Percentiles rank a stretch among this genome's conserved stretches.
Conservation (phyloP, 2,329 filamentous ascomycete genomes). For the Ophiostoma pallidulum region DNA sequence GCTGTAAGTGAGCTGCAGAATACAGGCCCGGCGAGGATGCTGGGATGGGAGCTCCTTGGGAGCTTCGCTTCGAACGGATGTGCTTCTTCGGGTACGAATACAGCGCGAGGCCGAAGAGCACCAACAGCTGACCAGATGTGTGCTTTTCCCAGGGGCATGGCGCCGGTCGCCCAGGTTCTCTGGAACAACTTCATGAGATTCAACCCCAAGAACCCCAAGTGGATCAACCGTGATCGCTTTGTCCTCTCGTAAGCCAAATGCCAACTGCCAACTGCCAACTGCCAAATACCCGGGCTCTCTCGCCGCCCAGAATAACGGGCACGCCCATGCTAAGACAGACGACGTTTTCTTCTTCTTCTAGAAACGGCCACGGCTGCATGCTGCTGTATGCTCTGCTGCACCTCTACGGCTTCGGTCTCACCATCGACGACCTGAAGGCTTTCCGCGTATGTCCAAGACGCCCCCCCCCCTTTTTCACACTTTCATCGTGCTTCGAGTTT, state of each 20-base stretch:
- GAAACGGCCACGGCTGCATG: slow-evolving; percentile 99
- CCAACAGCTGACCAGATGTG: slow-evolving; percentile 17
- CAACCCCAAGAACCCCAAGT: slow-evolving; percentile 98
- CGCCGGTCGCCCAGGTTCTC: slow-evolving; percentile 89
- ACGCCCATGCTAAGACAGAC: slow-evolving; percentile 5
- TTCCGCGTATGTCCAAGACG: slow-evolving; percentile 68
- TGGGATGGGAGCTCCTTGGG: too few relatives aligned
- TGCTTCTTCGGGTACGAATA: not conserved
- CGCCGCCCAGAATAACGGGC: not conserved
- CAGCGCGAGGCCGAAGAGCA: too few relatives aligned
- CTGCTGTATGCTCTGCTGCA: slow-evolving; percentile 97
- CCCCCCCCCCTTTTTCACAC: not conserved
- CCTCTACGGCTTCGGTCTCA: slow-evolving; percentile 82
- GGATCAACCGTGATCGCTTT: slow-evolving; percentile 96
- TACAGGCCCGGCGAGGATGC: too few relatives aligned
- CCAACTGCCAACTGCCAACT: too few relatives aligned
- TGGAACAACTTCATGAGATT: slow-evolving; percentile 99
- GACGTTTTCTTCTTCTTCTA: slow-evolving; percentile 29
- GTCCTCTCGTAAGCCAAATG: slow-evolving; percentile 97
- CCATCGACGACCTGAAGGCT: slow-evolving; percentile 84
- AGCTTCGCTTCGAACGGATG: not conserved
- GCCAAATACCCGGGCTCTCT: too few relatives aligned
- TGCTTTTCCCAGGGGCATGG: slow-evolving; percentile 56
- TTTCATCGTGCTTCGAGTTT: not conserved
- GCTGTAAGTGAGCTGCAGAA: slow-evolving; percentile 60